Evolutionary conservation across 2,329 filamentous ascomycete species (phyloP), one percentile per base, ranked within the genome.

Genomic region (Cadophora luteo-olivacea): DNA sequence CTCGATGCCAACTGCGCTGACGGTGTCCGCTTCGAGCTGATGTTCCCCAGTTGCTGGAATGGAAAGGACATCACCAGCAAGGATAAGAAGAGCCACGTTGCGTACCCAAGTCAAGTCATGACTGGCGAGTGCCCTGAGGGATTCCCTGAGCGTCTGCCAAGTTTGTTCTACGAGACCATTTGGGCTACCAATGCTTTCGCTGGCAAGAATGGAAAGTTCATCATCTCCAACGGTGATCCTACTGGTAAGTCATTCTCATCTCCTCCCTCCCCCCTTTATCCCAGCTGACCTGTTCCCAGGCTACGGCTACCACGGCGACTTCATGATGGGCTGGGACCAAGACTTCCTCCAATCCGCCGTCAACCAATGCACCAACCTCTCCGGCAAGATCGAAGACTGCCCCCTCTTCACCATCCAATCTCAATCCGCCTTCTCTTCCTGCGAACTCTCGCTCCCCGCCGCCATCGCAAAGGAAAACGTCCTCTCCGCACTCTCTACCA

Each of bases 11-110:
- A 95, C 81, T 98, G 95, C 81, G 81, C 82, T n/a, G 86, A 97
- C 75, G 95, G 95, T 68, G 77, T 97, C 57, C 91, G 94, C 58
- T 83, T 95, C 55, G 94, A 97, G 80, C 81, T 97, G 68, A 92
- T 93, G 86, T 97, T 97, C 81, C 92, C 93, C 0, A 93, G 91
- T 1, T 97, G 93, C 86, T 97, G 93, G 91, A 92, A 96, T 75
- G 92, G 92, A 62, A 85, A 88, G 74, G 84, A 90, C 70, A 72
- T 82, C 12, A 85, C 87, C 73, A 82, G 84, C 2, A 24, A 72
- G 0, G 82, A 89, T 75, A 85, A 89, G 80, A 82, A 83, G 71
- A 84, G 82, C 38, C 88, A 97, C 78, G 86, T 97, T 70, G 91
- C 91, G 4, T 97, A 94, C 79, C 93, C 93, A 0, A 85, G 87